phyloP scores from a whole-genome alignment of 2,329 filamentous ascomycete genomes.

The Cladorrhinum sp. region DNA sequence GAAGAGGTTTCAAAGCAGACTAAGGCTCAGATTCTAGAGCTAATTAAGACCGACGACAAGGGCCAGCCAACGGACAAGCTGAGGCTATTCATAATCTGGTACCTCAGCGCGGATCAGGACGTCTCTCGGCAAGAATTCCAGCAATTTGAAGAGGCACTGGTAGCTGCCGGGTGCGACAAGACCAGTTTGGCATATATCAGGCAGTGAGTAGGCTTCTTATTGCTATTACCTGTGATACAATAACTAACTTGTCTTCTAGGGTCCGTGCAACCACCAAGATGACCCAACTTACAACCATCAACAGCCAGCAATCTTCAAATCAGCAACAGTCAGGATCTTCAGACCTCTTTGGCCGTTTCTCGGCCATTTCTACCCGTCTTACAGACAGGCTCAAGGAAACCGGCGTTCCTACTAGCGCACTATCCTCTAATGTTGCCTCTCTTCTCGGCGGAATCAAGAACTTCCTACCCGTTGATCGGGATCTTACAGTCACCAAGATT shows the following conservation, averaged over 20 bases:
- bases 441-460: constrained; percentile 96
- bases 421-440: constrained; percentile 82
- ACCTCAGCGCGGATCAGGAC: constrained; percentile 88
- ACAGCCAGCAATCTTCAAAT: constrained; percentile 64
- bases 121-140: constrained; percentile 78
- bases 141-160: constrained; percentile 80
- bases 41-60: constrained; percentile 77
- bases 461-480: constrained; percentile 92
- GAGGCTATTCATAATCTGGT: constrained; percentile 95
- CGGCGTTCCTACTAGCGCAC: constrained; percentile 65
- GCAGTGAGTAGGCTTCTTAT: constrained; percentile 55
- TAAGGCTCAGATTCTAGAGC: constrained; percentile 82
- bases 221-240: not conserved
- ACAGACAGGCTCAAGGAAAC: constrained; percentile 94
- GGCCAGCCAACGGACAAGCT: constrained; percentile 88
- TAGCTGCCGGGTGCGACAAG: constrained; percentile 70
- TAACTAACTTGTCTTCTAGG: constrained; percentile 33
- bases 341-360: constrained; percentile 91
- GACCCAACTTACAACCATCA: constrained; percentile 94
- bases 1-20: constrained; percentile 89
- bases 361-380: constrained; percentile 82
- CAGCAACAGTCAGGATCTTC: constrained; percentile 59
- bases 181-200: constrained; percentile 80
- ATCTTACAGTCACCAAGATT: constrained; percentile 95
- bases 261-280: constrained; percentile 94